phyloP scores from a whole-genome alignment of 495 filamentous ascomycete genomes.

The Neurospora intermedia region DNA sequence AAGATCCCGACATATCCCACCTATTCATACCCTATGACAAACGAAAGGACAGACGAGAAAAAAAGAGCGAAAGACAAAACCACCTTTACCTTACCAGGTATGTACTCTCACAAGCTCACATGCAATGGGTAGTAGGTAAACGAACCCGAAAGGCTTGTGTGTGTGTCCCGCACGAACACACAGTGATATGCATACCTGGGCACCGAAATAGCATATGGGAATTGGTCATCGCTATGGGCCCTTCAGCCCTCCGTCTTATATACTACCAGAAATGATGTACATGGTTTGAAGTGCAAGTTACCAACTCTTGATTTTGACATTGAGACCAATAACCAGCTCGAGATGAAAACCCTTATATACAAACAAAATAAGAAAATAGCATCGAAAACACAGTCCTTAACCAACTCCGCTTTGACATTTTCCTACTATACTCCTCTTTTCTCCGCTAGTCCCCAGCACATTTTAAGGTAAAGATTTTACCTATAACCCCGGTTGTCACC shows the following conservation, averaged over 20 bases:
- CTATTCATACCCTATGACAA: too few relatives aligned
- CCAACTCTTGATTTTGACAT: background rate
- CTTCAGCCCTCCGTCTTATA: background rate
- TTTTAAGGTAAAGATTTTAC: background rate
- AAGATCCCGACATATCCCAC: background rate
- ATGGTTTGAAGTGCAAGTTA: background rate
- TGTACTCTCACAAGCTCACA: too few relatives aligned
- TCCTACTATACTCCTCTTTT: background rate
- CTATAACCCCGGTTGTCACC: constrained; percentile 1
- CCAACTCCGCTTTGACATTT: background rate
- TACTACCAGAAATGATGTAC: background rate
- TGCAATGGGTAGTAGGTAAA: too few relatives aligned
- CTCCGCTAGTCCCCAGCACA: background rate
- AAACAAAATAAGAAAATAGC: background rate
- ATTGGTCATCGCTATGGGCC: background rate
- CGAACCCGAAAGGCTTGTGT: too few relatives aligned
- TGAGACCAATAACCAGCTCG: background rate
- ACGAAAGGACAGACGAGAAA: too few relatives aligned
- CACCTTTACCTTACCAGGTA: too few relatives aligned
- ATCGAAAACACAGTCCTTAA: background rate
- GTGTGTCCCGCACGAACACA: background rate
- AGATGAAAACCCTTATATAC: background rate
- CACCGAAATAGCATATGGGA: background rate
- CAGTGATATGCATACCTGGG: background rate
- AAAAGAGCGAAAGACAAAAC: too few relatives aligned